These are phyloP conservation scores for Saururus chinensis DNA, from an alignment of 164 flowering plant genomes.

Conservation along the genomic window DNA sequence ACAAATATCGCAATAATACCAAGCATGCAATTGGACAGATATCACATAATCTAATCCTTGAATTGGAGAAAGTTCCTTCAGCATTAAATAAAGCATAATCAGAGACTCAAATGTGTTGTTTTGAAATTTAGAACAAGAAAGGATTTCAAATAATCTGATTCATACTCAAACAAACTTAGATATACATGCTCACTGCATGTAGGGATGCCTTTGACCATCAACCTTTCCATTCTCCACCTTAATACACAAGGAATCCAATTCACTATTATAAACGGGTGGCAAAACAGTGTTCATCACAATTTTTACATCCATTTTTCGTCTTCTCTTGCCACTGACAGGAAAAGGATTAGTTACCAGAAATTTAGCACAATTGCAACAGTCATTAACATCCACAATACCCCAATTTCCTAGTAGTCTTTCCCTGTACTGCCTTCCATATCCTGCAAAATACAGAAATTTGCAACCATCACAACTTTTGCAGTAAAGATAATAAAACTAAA, in stretches of 20 bases:
- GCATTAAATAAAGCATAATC: too few species aligned
- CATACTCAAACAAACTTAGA: too few species aligned
- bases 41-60: too few species aligned
- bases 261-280: neutral
- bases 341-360: slow-evolving; percentile 44
- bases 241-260: slow-evolving; percentile 2
- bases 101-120: too few species aligned
- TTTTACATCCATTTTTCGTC: neutral
- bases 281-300: neutral
- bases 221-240: slow-evolving; percentile 83
- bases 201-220: slow-evolving; percentile 40
- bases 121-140: too few species aligned
- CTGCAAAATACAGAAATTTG: slow-evolving; percentile 20
- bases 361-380: slow-evolving; percentile 92
- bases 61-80: too few species aligned
- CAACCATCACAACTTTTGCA: too few species aligned
- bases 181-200: too few species aligned
- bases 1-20: too few species aligned
- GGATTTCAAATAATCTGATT: too few species aligned
- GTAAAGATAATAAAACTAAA: too few species aligned
- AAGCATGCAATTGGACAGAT: too few species aligned
- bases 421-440: slow-evolving; percentile 90
- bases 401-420: slow-evolving; percentile 72
- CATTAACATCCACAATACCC: slow-evolving; percentile 96
- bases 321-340: neutral